These are phyloP conservation scores for Metschnikowia peoriensis DNA, from an alignment of 805 yeast species.

Conservation along the genomic window DNA sequence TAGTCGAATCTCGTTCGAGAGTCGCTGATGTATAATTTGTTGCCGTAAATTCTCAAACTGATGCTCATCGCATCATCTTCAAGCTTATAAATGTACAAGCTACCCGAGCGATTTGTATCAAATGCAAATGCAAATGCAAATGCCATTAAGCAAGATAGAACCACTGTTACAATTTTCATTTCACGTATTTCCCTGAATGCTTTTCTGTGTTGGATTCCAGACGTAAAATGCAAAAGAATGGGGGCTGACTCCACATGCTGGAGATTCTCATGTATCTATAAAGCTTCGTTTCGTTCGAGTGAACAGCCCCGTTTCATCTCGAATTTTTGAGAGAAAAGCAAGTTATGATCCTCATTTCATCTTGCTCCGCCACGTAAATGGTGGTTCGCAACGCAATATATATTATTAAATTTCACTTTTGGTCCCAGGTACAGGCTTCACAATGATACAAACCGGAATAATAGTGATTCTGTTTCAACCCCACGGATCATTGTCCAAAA, in stretches of 20 bases:
- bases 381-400: too few relatives aligned
- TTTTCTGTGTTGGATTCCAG: not conserved
- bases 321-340: too few relatives aligned
- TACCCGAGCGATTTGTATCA: conserved; percentile 2
- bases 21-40: conserved; percentile 2
- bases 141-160: not conserved
- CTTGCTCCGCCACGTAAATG: too few relatives aligned
- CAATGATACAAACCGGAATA: too few relatives aligned
- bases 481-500: not conserved
- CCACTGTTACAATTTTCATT: not conserved
- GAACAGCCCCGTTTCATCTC: too few relatives aligned
- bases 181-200: not conserved
- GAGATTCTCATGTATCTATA: too few relatives aligned
- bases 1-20: not conserved
- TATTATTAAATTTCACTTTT: too few relatives aligned
- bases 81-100: not conserved
- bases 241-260: too few relatives aligned
- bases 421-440: too few relatives aligned
- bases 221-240: not conserved
- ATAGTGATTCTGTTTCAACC: too few relatives aligned
- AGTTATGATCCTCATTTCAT: too few relatives aligned
- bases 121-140: not conserved
- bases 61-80: not conserved
- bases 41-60: conserved; percentile 1
- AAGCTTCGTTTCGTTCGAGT: too few relatives aligned